Evolutionary conservation across 345 rosid species (phyloP).

Genomic region (Sonneratia alba): DNA sequence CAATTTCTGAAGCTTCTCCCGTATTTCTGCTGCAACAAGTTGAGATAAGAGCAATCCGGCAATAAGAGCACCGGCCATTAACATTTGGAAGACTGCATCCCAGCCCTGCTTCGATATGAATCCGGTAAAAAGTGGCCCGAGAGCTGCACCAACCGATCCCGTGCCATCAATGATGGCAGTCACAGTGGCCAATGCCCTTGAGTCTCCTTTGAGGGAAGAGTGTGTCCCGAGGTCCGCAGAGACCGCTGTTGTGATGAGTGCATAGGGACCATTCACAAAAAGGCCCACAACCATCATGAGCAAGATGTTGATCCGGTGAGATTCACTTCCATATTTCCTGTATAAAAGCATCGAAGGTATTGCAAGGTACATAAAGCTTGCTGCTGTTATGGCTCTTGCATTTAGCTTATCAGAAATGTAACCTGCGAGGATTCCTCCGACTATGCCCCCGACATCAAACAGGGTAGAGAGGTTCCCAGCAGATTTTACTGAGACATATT

Average conservation of each 20-base stretch:
- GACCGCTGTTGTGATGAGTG: slow-evolving; percentile 93
- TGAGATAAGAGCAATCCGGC: slow-evolving; percentile 74
- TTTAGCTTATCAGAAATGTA: slow-evolving; percentile 74
- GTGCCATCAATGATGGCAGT: slow-evolving; percentile 94
- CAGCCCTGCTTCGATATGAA: slow-evolving; percentile 72
- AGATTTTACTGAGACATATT: slow-evolving; percentile 74
- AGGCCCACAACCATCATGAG: slow-evolving; percentile 90
- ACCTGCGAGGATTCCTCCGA: slow-evolving; percentile 47
- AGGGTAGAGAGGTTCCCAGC: slow-evolving; percentile 91
- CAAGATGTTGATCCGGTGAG: slow-evolving; percentile 42
- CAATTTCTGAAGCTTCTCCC: slow-evolving; percentile 21
- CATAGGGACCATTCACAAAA: slow-evolving; percentile 87
- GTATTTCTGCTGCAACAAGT: slow-evolving; percentile 42
- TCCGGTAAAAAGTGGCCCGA: slow-evolving; percentile 87
- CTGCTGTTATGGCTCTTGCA: slow-evolving; percentile 80
- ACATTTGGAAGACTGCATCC: slow-evolving; percentile 69
- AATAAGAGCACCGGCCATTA: slow-evolving; percentile 54
- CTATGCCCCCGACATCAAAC: slow-evolving; percentile 87
- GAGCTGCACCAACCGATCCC: slow-evolving; percentile 87
- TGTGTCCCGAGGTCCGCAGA: slow-evolving; percentile 96
- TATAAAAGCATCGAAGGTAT: slow-evolving; percentile 79
- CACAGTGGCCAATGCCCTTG: slow-evolving; percentile 88
- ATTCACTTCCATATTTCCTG: slow-evolving; percentile 56
- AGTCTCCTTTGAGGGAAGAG: slow-evolving; percentile 71
- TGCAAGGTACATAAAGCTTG: slow-evolving; percentile 75